Evolutionary conservation across 2,329 filamentous ascomycete species (phyloP), one percentile per base, ranked within the genome.

Genomic region (Westerdykella sp.): DNA sequence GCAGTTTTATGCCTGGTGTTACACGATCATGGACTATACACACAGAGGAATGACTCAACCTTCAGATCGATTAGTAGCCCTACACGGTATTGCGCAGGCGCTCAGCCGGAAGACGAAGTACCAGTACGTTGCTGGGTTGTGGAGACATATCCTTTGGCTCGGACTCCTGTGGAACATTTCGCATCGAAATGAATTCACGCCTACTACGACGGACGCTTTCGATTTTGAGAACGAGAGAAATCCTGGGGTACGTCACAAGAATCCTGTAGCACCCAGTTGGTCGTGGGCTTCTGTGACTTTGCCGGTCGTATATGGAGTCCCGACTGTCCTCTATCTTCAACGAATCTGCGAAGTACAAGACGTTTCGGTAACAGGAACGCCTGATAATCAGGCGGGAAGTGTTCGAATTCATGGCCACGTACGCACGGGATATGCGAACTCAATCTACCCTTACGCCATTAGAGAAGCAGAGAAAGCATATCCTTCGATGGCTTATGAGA

Each of bases 281-380:
- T 51, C 48, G 1, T 57, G 54, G 52, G 52, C 41, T 15, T 49
- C 47, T n/a, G 54, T 57, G 6, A 54, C 50, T 2, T 43, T 46
- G n/a, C 54, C 54, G 4, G 39, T 59, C 6, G 43, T 49, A 6
- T 56, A 53, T 15, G 34, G 43, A 11, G 18, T 45, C 5, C 44
- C 46, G 6, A 34, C 41, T 2, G 39, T 52, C 6, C 36, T 47
- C 9, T 46, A 37, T 30, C 15, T 51, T 14, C 35, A 51, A n/a
- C 47, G 16, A 10, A 44, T 55, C 10, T 54, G 52, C 42, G 34
- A 53, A 10, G 35, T 55, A 13, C n/a, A 49, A 12, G 18, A 42
- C 21, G 40, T 43, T 2, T 34, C 25, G 1, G 49, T 52, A 1
- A 23, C 44, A 14, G 50, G 48, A 9, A 42, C 39, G 11, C 22